phyloP scores from a whole-genome alignment of 1,284 basidiomycete genomes.

The Taiwanofungus camphoratus region DNA sequence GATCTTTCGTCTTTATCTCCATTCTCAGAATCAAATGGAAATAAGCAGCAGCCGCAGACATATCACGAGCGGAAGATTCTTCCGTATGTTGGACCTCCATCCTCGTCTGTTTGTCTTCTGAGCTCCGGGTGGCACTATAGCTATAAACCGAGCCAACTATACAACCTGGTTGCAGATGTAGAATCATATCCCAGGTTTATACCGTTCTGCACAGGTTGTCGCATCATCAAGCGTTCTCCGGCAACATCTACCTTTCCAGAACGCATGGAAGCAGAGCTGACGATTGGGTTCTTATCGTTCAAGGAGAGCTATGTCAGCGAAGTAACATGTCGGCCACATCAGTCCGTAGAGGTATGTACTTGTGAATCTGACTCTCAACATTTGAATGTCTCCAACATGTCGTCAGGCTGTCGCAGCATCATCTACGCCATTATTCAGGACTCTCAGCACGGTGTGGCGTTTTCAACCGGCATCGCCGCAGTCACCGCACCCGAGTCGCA shows the following conservation, averaged over 20 bases:
- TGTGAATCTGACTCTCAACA: background rate
- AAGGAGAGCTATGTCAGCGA: constrained; percentile 84
- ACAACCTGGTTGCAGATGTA: constrained; percentile 84
- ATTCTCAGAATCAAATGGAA: constrained; percentile 24
- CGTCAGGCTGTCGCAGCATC: constrained; percentile 70
- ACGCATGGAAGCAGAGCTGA: constrained; percentile 79
- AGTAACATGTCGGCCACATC: constrained; percentile 74
- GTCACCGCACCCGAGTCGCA: constrained; percentile 36
- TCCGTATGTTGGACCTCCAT: constrained; percentile 50
- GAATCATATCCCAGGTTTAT: constrained; percentile 83
- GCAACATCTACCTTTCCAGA: constrained; percentile 14
- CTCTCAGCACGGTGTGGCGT: constrained; percentile 78
- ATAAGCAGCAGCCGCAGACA: constrained; percentile 29
- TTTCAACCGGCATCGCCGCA: constrained; percentile 53
- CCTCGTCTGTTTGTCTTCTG: constrained; percentile 6
- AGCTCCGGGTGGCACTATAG: constrained; percentile 35
- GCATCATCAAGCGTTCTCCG: constrained; percentile 46
- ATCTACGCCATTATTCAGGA: constrained; percentile 82
- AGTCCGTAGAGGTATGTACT: constrained; percentile 69
- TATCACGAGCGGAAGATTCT: constrained; percentile 68
- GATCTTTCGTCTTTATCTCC: constrained; percentile 37
- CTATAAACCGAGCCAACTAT: constrained; percentile 74
- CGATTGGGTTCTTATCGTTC: constrained; percentile 85
- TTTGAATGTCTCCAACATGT: background rate
- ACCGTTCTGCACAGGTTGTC: constrained; percentile 83